Base-by-base conservation (phyloP, 129 eudicot genomes). In the Pulicaria dysenterica region DNA sequence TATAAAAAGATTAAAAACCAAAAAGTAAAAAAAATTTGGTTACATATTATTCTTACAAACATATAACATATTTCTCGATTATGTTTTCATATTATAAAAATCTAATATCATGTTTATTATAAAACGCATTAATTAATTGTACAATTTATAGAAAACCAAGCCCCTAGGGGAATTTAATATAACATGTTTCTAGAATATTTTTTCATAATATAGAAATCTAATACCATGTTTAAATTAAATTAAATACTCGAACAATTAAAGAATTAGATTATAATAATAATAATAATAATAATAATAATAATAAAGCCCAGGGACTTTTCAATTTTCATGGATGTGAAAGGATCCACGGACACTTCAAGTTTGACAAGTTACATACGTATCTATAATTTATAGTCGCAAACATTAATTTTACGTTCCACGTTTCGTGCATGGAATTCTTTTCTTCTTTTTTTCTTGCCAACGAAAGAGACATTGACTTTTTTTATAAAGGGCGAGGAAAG, bases 361-460 rank as follows among this genome's bases (percentile, higher is more conserved):
- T 62, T 74, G 72, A 51, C 79, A 74, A 63, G 79, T 51, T 63
- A 74, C 46, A 51, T 74, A 63, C 44, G 56, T n/a, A 57, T 50
- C n/a, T 41, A 51, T 63, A 16, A 45, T 73, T 59, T 47, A 73
- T 60, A 73, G 19, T 47, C 24, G 64, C 64, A 64, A 55, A 53
- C 45, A 50, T 74, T 43, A 2, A 5, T 10, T 53, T 31, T 64
- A 51, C 46, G 39, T 38, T 39, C 37, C 51, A 19, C 31, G 72
- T 74, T 74, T 51, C 79, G 79, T 74, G 72, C 72, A 51, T 50
- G 45, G n/a, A 53, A 48, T 68, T 37, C 34, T 74, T 61, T 64
- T 50, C 46, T 11, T 63, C 48, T 73, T 3, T 56, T 73, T 62
- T 63, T 50, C 49, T 11, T 62, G 62, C 34, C 16, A 8, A 17